These are phyloP conservation scores for Trichaptum fuscoviolaceum DNA, from an alignment of 768 basidiomycete species.

Conservation along the genomic window DNA sequence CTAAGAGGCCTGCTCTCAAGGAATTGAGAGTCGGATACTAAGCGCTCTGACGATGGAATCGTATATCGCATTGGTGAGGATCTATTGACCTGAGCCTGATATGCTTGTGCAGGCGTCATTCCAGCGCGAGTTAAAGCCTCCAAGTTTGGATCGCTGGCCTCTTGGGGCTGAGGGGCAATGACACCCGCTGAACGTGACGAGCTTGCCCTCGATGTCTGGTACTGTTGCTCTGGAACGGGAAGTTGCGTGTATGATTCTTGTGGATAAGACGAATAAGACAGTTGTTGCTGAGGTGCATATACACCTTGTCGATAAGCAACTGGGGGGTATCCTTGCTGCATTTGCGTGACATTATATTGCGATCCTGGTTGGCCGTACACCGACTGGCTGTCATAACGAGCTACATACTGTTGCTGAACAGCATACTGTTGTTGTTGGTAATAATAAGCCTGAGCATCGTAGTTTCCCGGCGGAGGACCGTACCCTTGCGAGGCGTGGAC, in stretches of 20 bases:
- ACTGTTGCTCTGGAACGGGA: conserved; percentile 33
- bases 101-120: conserved; percentile 74
- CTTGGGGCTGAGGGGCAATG: conserved; percentile 42
- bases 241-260: conserved; percentile 29
- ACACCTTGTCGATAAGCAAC: conserved; percentile 16
- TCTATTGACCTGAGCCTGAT: conserved; percentile 66
- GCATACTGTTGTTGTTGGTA: conserved; percentile 23
- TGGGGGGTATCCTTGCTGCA: conserved; percentile 26
- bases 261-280: conserved; percentile 18
- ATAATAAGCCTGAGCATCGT: conserved; percentile 21
- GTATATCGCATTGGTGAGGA: not conserved
- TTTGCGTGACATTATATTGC: conserved; percentile 17
- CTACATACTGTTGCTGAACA: conserved; percentile 22
- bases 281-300: conserved; percentile 20
- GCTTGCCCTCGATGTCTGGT: conserved; percentile 48
- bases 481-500: conserved; percentile 25
- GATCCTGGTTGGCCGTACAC: conserved; percentile 17
- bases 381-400: conserved; percentile 17
- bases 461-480: conserved; percentile 32
- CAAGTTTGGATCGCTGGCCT: conserved; percentile 41
- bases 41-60: not conserved
- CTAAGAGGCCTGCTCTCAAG: conserved; percentile 1
- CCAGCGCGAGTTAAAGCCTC: conserved; percentile 44
- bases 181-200: conserved; percentile 36
- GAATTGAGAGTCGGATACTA: not conserved